Conservation (phyloP, 345 rosid genomes). For the Gossypioides kirkii region DNA sequence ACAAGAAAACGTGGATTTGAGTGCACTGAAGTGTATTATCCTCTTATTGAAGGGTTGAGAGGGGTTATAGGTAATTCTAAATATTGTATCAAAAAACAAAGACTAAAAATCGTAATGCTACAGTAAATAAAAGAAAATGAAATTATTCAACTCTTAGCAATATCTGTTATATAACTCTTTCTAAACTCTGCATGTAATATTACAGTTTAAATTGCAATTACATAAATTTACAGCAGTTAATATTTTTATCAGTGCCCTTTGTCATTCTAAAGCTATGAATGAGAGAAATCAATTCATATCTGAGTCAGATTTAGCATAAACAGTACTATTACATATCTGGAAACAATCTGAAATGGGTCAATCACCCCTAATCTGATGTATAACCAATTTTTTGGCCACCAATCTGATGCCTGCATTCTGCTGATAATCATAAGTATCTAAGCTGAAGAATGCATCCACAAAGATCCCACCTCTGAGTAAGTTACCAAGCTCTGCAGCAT, state of each 20-base stretch:
- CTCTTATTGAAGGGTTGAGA: too few species aligned
- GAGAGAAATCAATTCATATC: neutral
- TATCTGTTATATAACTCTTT: neutral
- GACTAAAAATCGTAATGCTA: too few species aligned
- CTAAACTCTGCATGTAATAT: neutral
- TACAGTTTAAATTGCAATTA: neutral
- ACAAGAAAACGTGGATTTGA: accelerated
- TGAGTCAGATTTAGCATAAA: neutral
- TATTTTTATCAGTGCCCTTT: neutral
- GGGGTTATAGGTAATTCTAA: too few species aligned
- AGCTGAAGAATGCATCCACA: slow-evolving; percentile 60
- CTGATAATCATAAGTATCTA: slow-evolving; percentile 71
- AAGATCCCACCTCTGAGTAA: slow-evolving; percentile 38
- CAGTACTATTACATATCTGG: neutral
- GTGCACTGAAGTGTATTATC: accelerated
- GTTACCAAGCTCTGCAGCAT: slow-evolving; percentile 42
- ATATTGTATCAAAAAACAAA: too few species aligned
- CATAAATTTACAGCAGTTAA: neutral
- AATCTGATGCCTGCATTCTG: slow-evolving; percentile 68
- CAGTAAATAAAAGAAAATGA: too few species aligned
- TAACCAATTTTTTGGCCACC: slow-evolving; percentile 53
- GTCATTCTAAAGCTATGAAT: neutral
- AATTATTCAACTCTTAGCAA: too few species aligned
- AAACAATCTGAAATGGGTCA: neutral
- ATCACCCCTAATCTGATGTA: slow-evolving; percentile 25